Conservation (phyloP, 441 rosid species). For the Euphorbia corollata region DNA sequence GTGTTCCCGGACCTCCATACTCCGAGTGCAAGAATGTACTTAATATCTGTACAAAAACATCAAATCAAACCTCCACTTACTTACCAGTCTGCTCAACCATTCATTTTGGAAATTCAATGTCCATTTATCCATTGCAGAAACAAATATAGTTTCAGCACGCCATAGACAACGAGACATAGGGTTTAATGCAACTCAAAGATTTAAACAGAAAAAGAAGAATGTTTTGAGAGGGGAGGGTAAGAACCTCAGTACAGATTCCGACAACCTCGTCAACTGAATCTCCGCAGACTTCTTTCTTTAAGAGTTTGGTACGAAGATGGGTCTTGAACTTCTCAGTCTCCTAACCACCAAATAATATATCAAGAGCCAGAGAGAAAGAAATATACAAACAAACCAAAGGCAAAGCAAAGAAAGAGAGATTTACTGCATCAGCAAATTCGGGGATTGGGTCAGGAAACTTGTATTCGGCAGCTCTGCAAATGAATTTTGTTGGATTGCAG, state of each 20-base stretch:
- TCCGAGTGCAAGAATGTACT: constrained; percentile 59
- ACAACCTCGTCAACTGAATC: constrained; percentile 60
- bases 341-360: constrained; percentile 23
- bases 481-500: constrained; percentile 15
- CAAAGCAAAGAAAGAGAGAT: constrained; percentile 13
- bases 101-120: not conserved
- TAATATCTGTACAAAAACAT: constrained; percentile 45
- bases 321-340: constrained; percentile 69
- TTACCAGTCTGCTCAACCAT: not conserved
- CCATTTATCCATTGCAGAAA: not conserved
- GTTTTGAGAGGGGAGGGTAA: not conserved
- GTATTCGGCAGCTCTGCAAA: constrained; percentile 64
- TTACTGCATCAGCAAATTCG: constrained; percentile 73
- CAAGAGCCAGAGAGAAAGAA: not conserved
- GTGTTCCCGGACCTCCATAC: constrained; percentile 91
- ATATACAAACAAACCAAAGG: not conserved
- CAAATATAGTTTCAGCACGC: not conserved
- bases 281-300: constrained; percentile 55
- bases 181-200: not conserved
- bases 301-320: constrained; percentile 49
- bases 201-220: not conserved
- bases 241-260: constrained; percentile 74
- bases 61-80: constrained; percentile 16
- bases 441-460: constrained; percentile 87
- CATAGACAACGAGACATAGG: not conserved